These are phyloP conservation scores for Pseudognaphalium luteoalbum DNA, from an alignment of 129 eudicot species.

Conservation along the genomic window DNA sequence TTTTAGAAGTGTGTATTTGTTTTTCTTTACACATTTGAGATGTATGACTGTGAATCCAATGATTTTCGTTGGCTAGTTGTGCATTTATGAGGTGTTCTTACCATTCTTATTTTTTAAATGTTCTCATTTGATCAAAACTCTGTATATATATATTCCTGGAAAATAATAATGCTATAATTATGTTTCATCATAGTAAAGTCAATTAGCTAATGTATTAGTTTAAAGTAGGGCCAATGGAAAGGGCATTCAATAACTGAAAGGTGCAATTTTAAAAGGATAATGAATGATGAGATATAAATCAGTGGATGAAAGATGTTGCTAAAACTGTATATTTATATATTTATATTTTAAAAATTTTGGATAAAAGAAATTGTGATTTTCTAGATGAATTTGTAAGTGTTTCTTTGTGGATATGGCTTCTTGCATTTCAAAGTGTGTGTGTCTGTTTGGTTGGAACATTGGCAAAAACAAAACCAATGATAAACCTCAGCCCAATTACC, in stretches of 20 bases:
- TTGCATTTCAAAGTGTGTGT: slow-evolving; percentile 44
- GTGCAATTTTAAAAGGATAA: too few relatives aligned
- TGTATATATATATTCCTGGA: too few relatives aligned
- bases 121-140: too few relatives aligned
- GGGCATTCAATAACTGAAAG: slow-evolving; percentile 6
- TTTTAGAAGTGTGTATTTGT: too few relatives aligned
- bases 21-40: too few relatives aligned
- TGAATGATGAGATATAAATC: slow-evolving; percentile 30
- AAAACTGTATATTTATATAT: too few relatives aligned
- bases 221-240: background rate
- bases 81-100: too few relatives aligned
- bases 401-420: slow-evolving; percentile 41
- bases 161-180: background rate
- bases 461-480: slow-evolving; percentile 43
- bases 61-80: too few relatives aligned
- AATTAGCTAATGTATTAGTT: background rate
- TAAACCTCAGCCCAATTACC: slow-evolving; percentile 62
- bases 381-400: background rate
- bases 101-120: too few relatives aligned
- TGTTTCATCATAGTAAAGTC: background rate
- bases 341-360: too few relatives aligned
- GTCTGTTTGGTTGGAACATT: slow-evolving; percentile 75
- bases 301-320: slow-evolving; percentile 16
- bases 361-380: background rate
- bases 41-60: too few relatives aligned